phyloP scores from a whole-genome alignment of 345 rosid genomes.

The Hypericum perforatum region DNA sequence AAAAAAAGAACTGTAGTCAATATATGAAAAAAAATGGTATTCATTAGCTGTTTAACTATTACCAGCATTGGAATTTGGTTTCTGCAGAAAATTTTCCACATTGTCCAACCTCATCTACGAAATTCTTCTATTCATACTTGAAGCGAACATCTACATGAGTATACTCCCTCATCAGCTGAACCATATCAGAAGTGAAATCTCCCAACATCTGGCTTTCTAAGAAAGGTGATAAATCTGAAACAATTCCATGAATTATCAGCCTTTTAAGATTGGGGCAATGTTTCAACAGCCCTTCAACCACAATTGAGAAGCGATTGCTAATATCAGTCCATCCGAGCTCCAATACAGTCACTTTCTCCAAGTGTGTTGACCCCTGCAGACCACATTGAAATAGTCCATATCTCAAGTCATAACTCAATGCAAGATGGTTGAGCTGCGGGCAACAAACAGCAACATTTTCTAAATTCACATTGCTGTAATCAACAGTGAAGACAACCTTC shows the following conservation, averaged over 20 bases:
- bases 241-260: conserved; percentile 53
- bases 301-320: conserved; percentile 44
- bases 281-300: conserved; percentile 57
- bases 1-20: no score
- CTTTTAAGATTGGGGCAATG: conserved; percentile 61
- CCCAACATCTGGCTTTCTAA: conserved; percentile 58
- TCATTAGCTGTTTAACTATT: no score
- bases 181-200: conserved; percentile 55
- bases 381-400: conserved; percentile 49
- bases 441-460: conserved; percentile 62
- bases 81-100: no score
- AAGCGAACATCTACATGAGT: conserved; percentile 63
- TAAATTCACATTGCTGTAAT: conserved; percentile 40
- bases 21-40: no score
- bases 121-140: conserved; percentile 38
- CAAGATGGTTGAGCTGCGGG: conserved; percentile 55
- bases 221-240: conserved; percentile 55
- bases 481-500: conserved; percentile 54
- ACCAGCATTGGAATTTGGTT: no score
- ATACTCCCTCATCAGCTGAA: conserved; percentile 72
- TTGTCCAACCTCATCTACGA: no score
- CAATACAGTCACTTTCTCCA: conserved; percentile 51
- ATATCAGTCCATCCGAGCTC: conserved; percentile 73
- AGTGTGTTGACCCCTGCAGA: conserved; percentile 39
- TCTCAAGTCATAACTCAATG: conserved; percentile 57